Conservation (phyloP, 1,139 yeast genomes). For the Geotrichum restrictum region DNA sequence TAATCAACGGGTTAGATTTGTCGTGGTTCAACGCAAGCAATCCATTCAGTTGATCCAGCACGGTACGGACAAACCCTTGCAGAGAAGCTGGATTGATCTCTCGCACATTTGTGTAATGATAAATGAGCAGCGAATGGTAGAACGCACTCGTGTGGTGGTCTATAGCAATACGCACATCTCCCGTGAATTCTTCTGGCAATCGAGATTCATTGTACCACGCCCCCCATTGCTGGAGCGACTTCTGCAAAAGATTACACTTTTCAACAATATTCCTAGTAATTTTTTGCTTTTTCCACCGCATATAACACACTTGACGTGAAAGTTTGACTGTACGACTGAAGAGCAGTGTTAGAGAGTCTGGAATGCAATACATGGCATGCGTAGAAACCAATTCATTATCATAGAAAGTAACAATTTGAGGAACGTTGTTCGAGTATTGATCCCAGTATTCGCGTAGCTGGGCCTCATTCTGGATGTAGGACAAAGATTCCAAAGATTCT, state of each 20-base stretch:
- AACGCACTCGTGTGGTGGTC: constrained; percentile 80
- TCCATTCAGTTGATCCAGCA: constrained; percentile 61
- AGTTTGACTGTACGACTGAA: constrained; percentile 49
- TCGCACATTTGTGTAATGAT: constrained; percentile 64
- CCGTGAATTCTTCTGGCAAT: constrained; percentile 29
- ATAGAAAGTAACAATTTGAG: constrained; percentile 30
- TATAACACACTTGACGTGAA: constrained; percentile 58
- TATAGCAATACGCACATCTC: constrained; percentile 54
- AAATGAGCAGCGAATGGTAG: constrained; percentile 69
- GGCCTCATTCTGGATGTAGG: constrained; percentile 31
- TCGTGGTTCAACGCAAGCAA: constrained; percentile 52
- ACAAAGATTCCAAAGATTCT: constrained; percentile 22
- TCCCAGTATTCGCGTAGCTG: constrained; percentile 34
- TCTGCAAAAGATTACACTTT: constrained; percentile 49
- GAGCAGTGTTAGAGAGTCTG: constrained; percentile 68
- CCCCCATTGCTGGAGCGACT: constrained; percentile 58
- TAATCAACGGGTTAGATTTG: constrained; percentile 54
- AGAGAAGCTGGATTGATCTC: constrained; percentile 50
- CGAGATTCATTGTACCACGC: constrained; percentile 36
- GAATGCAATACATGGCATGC: constrained; percentile 79
- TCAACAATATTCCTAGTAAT: constrained; percentile 47
- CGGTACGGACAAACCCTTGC: constrained; percentile 58
- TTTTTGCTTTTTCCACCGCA: constrained; percentile 34
- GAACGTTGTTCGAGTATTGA: constrained; percentile 23
- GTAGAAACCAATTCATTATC: constrained; percentile 54